Base-by-base conservation (phyloP, 345 rosid genomes). In the Streptanthus diversifolius region DNA sequence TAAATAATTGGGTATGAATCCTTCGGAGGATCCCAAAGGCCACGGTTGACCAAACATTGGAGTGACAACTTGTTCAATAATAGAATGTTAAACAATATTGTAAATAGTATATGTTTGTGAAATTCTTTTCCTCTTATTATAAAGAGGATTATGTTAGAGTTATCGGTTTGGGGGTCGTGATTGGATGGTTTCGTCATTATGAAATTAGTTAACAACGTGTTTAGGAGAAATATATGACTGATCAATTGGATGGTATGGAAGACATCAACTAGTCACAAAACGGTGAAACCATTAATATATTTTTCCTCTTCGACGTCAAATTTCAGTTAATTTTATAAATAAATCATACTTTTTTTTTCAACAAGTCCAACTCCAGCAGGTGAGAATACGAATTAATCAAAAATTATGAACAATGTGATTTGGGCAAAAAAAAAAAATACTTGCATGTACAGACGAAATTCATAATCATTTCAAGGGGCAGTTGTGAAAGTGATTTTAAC, bases 21-120 rank as follows among this genome's bases (percentile, higher is more conserved):
- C 80, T 63, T 76, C 60, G 35, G 75, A 63, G 76, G 52, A 70
- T 76, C 80, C 80, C 76, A 76, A 76, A 70, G 80, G 80, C 72
- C 80, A 76, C 4, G 72, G 80, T 76, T 76, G 80, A 76, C 80
- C 52, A 70, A 63, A 70, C 61, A 76, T 15, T 29, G 62, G 76
- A 76, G 64, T 70, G 80, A 64, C 80, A 76, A 76, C 72, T 76
- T 76, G 76, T 55, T 64, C 80, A 76, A 76, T 76, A 63, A 70
- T 70, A 64, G 67, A 70, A 61, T 68, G 59, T 54, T 51, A 32
- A 32, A 21, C 55, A 44, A 30, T 68, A 67, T 68, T 59, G 49
- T 67, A 40, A 2, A 5, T 12, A n/a, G n/a, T n/a, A 49, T n/a
- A 74, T 66, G 35, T 65, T 33, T 8, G 3, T 35, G 32, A 59